A percentile compares a stretch with the other conserved stretches of the same genome.
These are phyloP conservation scores for Akanthomyces uredinophilus DNA, from an alignment of 2,329 filamentous ascomycete species.

Conservation along the genomic window DNA sequence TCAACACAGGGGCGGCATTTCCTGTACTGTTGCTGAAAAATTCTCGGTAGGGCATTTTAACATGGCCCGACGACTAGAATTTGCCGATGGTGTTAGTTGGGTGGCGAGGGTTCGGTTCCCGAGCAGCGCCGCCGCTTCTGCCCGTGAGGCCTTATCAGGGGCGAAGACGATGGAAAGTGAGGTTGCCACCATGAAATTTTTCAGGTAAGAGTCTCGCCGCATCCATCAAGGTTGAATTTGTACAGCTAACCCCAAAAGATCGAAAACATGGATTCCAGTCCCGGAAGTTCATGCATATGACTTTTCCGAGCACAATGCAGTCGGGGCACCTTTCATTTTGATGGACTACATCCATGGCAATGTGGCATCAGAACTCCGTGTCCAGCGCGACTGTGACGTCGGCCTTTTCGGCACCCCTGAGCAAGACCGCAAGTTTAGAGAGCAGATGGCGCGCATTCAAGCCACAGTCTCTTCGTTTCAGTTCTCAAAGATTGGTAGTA, in stretches of 20 bases:
- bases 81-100: not conserved
- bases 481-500: conserved; percentile 11
- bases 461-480: not conserved
- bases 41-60: not conserved
- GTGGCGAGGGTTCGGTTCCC: not conserved
- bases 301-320: not conserved
- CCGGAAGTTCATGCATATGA: not conserved
- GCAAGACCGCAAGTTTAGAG: conserved; percentile 6
- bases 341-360: not conserved
- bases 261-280: not conserved
- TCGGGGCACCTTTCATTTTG: not conserved
- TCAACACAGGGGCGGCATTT: not conserved
- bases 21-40: not conserved
- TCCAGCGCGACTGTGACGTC: not conserved
- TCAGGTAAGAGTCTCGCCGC: not conserved
- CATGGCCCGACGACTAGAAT: not conserved
- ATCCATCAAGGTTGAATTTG: not conserved
- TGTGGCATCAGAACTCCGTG: not conserved
- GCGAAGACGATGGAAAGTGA: not conserved
- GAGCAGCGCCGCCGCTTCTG: not conserved
- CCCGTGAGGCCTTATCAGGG: not conserved
- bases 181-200: not conserved
- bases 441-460: conserved; percentile 11
- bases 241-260: not conserved
- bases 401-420: not conserved